These are phyloP conservation scores for Aspergillus ostianus DNA, from an alignment of 495 filamentous ascomycete genomes.

Conservation along the genomic window DNA sequence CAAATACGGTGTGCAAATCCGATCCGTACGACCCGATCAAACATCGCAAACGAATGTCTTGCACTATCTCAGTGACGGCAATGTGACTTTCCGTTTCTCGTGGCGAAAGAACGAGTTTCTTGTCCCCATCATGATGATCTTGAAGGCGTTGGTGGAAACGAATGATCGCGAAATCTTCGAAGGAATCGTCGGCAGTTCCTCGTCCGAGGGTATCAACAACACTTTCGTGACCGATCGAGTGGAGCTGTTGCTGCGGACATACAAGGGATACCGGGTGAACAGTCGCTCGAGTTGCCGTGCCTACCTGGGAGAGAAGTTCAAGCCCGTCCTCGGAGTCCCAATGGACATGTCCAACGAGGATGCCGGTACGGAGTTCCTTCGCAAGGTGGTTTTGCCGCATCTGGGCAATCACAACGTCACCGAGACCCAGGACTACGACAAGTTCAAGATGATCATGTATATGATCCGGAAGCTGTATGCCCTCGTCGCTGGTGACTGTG, in stretches of 20 bases:
- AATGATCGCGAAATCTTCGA: constrained; percentile 97
- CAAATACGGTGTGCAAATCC: constrained; percentile 82
- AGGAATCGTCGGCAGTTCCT: constrained; percentile 69
- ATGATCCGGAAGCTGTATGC: constrained; percentile 96
- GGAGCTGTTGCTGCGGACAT: constrained; percentile 86
- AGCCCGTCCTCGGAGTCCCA: constrained; percentile 75
- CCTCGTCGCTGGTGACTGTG: constrained; percentile 86
- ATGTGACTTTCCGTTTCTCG: constrained; percentile 93
- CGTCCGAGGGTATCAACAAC: constrained; percentile 74
- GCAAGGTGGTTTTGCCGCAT: constrained; percentile 87
- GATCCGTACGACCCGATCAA: constrained; percentile 90
- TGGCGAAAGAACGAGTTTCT: constrained; percentile 97
- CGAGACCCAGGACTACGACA: constrained; percentile 79
- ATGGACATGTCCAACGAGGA: constrained; percentile 82
- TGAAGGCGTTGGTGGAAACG: constrained; percentile 93
- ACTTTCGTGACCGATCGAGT: constrained; percentile 94
- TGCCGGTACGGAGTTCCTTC: constrained; percentile 83
- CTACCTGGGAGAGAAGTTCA: constrained; percentile 86
- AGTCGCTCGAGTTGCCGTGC: constrained; percentile 72
- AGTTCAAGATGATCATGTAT: constrained; percentile 91
- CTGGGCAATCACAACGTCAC: constrained; percentile 79
- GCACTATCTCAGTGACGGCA: constrained; percentile 93
- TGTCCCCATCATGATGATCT: constrained; percentile 90
- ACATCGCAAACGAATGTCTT: constrained; percentile 96
- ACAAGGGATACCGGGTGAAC: constrained; percentile 83